phyloP scores from a whole-genome alignment of 257 asterid species.

The Dorcoceras hygrometricum region DNA sequence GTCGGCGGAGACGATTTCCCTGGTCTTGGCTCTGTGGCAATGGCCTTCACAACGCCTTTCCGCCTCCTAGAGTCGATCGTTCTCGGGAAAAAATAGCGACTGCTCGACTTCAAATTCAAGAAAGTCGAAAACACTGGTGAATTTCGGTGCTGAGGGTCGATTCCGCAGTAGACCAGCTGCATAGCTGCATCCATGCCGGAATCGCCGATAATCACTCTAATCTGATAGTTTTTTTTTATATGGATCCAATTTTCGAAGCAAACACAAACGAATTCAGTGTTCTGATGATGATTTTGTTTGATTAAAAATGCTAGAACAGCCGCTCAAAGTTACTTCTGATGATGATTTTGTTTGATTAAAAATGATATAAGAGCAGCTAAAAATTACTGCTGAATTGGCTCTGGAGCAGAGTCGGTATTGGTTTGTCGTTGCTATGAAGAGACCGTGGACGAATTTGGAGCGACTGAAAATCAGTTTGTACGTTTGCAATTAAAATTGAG shows the following conservation, averaged over 20 bases:
- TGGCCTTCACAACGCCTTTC: constrained; percentile 60
- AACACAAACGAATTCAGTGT: neutral
- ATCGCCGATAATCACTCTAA: constrained; percentile 10
- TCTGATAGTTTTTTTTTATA: neutral
- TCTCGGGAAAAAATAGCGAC: constrained; percentile 29
- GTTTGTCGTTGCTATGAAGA: constrained; percentile 18
- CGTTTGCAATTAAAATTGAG: neutral
- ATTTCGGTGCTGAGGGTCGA: constrained; percentile 47
- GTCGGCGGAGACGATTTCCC: constrained; percentile 39
- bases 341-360: constrained; percentile 11
- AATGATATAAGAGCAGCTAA: constrained; percentile 13
- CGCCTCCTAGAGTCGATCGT: constrained; percentile 23
- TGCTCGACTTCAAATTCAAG: constrained; percentile 22
- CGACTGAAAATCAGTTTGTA: constrained; percentile 22
- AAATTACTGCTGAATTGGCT: neutral
- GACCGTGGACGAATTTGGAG: constrained; percentile 57
- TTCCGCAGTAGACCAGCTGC: constrained; percentile 76
- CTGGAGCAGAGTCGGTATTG: neutral
- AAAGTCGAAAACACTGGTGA: constrained; percentile 23
- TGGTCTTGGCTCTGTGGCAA: constrained; percentile 82
- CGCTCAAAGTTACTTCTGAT: no score
- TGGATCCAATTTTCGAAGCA: neutral
- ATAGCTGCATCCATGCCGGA: constrained; percentile 89
- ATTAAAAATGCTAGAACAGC: constrained; percentile 12
- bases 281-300: constrained; percentile 12